Evolutionary conservation across 768 basidiomycete genomes (phyloP).

Genomic region (Mycena venus): DNA sequence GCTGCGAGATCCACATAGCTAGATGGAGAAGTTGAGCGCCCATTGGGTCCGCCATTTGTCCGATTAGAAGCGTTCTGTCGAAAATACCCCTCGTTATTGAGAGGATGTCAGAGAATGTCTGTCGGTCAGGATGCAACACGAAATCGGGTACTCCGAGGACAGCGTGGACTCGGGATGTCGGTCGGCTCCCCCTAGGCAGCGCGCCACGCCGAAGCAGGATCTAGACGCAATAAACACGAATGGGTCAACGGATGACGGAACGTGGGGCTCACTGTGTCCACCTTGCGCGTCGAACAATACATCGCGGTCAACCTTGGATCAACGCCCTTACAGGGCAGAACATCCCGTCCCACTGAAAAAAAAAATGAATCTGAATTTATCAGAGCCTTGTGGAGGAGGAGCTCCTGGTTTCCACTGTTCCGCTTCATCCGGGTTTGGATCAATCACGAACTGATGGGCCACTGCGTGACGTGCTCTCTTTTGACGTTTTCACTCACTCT

Average conservation of each 20-base stretch:
- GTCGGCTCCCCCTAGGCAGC: neutral
- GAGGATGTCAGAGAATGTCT: neutral
- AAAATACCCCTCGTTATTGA: neutral
- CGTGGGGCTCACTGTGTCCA: neutral
- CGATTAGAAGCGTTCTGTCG: neutral
- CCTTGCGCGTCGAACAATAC: neutral
- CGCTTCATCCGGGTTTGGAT: neutral
- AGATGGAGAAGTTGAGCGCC: neutral
- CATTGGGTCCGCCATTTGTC: neutral
- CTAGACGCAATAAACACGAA: conserved; percentile 9
- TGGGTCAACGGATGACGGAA: neutral
- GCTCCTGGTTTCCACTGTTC: neutral
- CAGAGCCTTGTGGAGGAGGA: neutral
- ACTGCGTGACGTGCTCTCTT: neutral
- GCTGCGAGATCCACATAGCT: neutral
- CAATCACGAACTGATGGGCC: neutral
- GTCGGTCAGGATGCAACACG: neutral
- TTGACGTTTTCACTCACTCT: neutral
- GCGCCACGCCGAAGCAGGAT: neutral
- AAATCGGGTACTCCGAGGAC: neutral
- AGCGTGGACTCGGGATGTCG: neutral
- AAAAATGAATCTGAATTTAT: too few relatives aligned
- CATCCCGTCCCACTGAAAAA: too few relatives aligned
- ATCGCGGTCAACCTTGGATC: neutral
- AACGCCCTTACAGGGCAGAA: neutral